Percentiles rank a stretch among this genome's conserved stretches.
Evolutionary conservation across 331 rosid genomes (phyloP).

Genomic region (Quercus lobata): DNA sequence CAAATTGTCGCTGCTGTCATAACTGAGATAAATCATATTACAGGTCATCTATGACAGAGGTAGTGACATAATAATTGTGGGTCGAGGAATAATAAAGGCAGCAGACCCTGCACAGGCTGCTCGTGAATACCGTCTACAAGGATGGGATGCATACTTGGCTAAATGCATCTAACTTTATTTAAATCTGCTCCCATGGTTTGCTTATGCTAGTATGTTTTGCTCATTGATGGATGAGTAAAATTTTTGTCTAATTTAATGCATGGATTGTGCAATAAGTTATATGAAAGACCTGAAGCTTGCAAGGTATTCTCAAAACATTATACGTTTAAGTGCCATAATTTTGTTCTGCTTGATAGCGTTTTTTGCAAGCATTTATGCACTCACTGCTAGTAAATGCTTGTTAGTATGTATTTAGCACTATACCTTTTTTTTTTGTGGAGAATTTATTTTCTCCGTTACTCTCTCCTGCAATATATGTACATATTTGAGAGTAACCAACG

Average conservation of each 20-base stretch:
- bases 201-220: neutral
- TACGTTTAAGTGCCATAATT: neutral
- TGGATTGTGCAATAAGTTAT: too few species aligned
- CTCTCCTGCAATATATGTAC: too few species aligned
- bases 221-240: neutral
- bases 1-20: neutral
- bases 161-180: constrained; percentile 35
- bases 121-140: constrained; percentile 68
- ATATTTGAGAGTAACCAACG: too few species aligned
- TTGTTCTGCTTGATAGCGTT: neutral
- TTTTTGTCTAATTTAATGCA: neutral
- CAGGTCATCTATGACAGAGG: constrained; percentile 79
- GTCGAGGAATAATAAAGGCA: constrained; percentile 87
- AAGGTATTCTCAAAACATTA: neutral
- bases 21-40: constrained; percentile 12
- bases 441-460: too few species aligned
- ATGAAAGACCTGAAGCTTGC: neutral
- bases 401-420: too few species aligned
- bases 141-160: constrained; percentile 80
- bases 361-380: neutral
- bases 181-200: neutral
- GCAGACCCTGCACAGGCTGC: constrained; percentile 61
- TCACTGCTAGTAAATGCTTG: too few species aligned
- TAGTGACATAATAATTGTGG: constrained; percentile 82
- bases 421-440: too few species aligned